Conservation (phyloP, 176 grass and related monocot genomes). For the Phoenix dactylifera region DNA sequence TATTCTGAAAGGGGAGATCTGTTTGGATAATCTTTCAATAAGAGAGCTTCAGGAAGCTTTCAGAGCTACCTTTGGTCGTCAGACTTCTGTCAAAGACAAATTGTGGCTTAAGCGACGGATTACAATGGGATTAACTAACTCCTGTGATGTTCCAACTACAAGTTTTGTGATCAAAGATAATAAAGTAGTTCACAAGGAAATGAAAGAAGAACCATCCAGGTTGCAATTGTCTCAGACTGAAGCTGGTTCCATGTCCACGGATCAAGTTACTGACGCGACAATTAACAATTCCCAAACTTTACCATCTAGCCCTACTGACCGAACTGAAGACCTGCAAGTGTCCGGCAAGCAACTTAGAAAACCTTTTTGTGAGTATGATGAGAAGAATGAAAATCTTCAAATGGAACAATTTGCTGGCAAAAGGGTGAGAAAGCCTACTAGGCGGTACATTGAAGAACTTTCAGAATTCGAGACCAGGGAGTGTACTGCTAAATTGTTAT, state of each 20-base stretch:
- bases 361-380: constrained; percentile 24
- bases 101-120: constrained; percentile 96
- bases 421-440: constrained; percentile 90
- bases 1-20: constrained; percentile 67
- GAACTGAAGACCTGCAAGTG: constrained; percentile 37
- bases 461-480: constrained; percentile 51
- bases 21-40: constrained; percentile 81
- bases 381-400: constrained; percentile 26
- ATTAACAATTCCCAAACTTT: constrained; percentile 27
- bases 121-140: constrained; percentile 88
- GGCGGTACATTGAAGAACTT: constrained; percentile 92
- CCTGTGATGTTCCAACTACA: constrained; percentile 70
- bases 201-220: constrained; percentile 16
- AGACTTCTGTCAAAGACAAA: constrained; percentile 97
- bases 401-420: constrained; percentile 40
- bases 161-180: constrained; percentile 73
- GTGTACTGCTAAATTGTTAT: constrained; percentile 32
- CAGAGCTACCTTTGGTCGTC: constrained; percentile 78
- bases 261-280: constrained; percentile 24
- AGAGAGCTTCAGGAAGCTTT: constrained; percentile 97
- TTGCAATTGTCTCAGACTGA: constrained; percentile 19
- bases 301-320: constrained; percentile 31
- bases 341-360: constrained; percentile 43
- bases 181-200: constrained; percentile 42
- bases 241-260: constrained; percentile 24